Conservation (phyloP, 495 filamentous ascomycete genomes). For the Delitschia confertaspora region DNA sequence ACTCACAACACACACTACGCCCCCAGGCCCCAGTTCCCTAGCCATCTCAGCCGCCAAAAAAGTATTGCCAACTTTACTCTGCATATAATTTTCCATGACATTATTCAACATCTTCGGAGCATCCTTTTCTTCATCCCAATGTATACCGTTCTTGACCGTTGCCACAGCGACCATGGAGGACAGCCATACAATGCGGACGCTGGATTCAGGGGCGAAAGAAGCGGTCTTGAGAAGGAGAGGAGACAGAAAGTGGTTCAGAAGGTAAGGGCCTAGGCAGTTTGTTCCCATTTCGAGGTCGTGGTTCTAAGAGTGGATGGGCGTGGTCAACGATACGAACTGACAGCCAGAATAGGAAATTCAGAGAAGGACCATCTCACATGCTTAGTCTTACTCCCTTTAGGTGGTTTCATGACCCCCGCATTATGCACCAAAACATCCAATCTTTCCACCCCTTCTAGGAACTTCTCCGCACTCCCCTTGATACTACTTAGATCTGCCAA, state of each 20-base stretch:
- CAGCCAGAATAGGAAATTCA: too few species aligned
- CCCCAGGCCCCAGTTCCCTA: conserved; percentile 5
- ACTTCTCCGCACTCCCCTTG: background rate
- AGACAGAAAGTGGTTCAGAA: conserved; percentile 6
- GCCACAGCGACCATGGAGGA: conserved; percentile 27
- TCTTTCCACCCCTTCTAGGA: background rate
- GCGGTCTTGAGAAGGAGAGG: conserved; percentile 11
- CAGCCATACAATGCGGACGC: conserved; percentile 36
- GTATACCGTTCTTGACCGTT: conserved; percentile 18
- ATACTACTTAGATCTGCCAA: background rate
- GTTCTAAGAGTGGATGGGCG: too few species aligned
- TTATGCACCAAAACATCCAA: conserved; percentile 36
- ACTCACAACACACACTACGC: conserved; percentile 36
- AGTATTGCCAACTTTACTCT: conserved; percentile 15
- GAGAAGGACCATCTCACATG: too few species aligned
- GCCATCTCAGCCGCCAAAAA: conserved; percentile 14
- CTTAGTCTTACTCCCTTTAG: conserved; percentile 28
- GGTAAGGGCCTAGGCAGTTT: conserved; percentile 16
- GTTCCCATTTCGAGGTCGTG: conserved; percentile 7
- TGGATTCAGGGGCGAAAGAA: conserved; percentile 5
- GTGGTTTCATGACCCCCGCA: conserved; percentile 38
- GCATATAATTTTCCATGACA: conserved; percentile 2
- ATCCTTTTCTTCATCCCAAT: background rate
- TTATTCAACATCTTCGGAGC: background rate
- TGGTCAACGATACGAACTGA: too few species aligned